Percentiles rank a stretch among this genome's conserved stretches.
phyloP scores from a whole-genome alignment of 148 eudicot species.

The Vaccinium darrowii region DNA sequence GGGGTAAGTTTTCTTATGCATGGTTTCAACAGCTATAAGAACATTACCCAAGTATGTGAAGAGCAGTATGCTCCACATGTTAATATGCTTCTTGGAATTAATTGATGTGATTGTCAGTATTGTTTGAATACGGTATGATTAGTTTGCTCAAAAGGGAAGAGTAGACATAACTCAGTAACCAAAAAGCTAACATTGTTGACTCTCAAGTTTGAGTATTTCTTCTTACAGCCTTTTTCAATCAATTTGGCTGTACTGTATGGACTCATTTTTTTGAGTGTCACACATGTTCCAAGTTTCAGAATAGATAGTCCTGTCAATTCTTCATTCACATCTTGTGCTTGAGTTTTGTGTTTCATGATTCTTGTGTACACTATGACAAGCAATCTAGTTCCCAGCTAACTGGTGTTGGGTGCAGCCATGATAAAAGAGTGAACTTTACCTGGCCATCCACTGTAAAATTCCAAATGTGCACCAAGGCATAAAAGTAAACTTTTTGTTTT shows the following conservation, averaged over 20 bases:
- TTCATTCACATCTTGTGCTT: not conserved
- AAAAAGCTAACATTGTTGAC: conserved; percentile 6
- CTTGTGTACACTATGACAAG: not conserved
- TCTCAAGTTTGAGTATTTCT: not conserved
- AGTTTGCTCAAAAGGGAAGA: not conserved
- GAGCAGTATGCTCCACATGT: not conserved
- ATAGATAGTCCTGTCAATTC: not conserved
- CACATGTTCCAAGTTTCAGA: not conserved
- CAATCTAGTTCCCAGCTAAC: not conserved
- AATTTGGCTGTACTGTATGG: not conserved
- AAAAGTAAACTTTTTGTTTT: not conserved
- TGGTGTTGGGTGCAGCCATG: not conserved
- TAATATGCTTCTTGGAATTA: not conserved
- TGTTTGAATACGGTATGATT: not conserved
- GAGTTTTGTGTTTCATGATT: not conserved
- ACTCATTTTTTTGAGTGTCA: not conserved
- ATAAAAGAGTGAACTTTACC: not conserved
- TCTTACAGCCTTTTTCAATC: not conserved
- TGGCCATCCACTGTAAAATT: not conserved
- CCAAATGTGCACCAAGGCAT: conserved; percentile 1
- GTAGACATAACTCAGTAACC: not conserved
- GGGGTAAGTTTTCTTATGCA: conserved; percentile 63
- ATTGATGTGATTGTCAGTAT: not conserved
- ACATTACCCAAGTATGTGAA: not conserved
- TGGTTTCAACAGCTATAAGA: not conserved